These are phyloP conservation scores for Pleodorina starrii DNA, from an alignment of 139 green algal species.

Conservation along the genomic window DNA sequence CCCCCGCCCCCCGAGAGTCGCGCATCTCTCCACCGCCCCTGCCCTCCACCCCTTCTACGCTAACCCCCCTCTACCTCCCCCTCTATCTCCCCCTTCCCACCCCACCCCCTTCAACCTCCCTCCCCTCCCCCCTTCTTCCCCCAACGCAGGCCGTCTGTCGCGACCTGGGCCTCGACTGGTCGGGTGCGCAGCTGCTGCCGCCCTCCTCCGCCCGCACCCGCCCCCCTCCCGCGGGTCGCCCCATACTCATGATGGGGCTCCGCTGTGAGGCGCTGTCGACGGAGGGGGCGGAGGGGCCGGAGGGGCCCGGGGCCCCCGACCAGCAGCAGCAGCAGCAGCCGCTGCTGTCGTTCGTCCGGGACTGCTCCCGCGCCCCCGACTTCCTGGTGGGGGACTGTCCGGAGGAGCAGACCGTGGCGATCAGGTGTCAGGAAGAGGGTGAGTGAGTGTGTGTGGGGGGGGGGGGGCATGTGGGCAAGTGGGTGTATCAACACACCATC, in stretches of 20 bases:
- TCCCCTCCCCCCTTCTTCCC: neutral
- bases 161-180: neutral
- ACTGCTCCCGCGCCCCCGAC: neutral
- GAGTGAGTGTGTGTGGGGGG: neutral
- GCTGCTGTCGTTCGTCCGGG: constrained; percentile 3
- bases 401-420: neutral
- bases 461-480: neutral
- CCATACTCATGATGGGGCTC: neutral
- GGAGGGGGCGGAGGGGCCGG: neutral
- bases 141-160: neutral
- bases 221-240: neutral
- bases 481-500: neutral
- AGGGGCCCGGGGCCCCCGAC: no score
- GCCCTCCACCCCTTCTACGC: neutral
- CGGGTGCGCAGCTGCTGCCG: neutral
- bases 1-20: neutral
- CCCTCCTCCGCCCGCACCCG: neutral
- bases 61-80: neutral
- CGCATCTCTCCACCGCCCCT: neutral
- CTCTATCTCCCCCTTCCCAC: neutral
- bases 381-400: neutral
- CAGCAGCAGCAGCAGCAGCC: neutral
- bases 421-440: neutral
- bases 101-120: neutral
- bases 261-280: neutral